phyloP scores from a whole-genome alignment of 495 filamentous ascomycete species.

The Parathielavia appendiculata region DNA sequence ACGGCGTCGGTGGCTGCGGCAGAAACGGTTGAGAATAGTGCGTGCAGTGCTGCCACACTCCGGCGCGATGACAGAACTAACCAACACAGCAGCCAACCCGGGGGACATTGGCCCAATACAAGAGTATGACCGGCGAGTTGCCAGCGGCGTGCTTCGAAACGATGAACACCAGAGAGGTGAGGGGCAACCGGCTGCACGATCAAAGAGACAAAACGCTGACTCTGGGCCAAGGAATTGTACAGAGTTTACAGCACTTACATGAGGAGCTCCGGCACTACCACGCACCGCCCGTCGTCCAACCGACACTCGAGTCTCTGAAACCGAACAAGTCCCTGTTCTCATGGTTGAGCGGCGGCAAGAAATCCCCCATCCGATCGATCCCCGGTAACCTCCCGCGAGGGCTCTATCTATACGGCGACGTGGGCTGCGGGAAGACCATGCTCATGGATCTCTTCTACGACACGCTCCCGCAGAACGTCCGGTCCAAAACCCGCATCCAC shows the following conservation, averaged over 20 bases:
- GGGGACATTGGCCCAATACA: constrained; percentile 63
- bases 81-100: constrained; percentile 19
- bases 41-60: not conserved
- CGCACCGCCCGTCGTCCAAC: constrained; percentile 68
- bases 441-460: constrained; percentile 99
- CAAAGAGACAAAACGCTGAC: constrained; percentile 3
- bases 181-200: constrained; percentile 11
- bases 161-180: constrained; percentile 87
- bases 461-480: constrained; percentile 75
- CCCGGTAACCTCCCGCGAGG: constrained; percentile 75
- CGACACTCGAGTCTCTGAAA: constrained; percentile 66
- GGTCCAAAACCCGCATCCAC: constrained; percentile 87
- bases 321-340: constrained; percentile 64
- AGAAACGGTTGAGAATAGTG: constrained; percentile 31
- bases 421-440: constrained; percentile 99
- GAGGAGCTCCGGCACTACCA: constrained; percentile 71
- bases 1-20: constrained; percentile 30
- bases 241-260: constrained; percentile 82
- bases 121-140: constrained; percentile 81
- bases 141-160: constrained; percentile 64
- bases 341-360: constrained; percentile 54
- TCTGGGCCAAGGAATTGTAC: constrained; percentile 64
- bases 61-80: not conserved
- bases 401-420: constrained; percentile 93
- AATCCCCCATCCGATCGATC: constrained; percentile 44